Evolutionary conservation across 2,329 filamentous ascomycete species (phyloP).

Genomic region (Ophiostoma novo-ulmi): DNA sequence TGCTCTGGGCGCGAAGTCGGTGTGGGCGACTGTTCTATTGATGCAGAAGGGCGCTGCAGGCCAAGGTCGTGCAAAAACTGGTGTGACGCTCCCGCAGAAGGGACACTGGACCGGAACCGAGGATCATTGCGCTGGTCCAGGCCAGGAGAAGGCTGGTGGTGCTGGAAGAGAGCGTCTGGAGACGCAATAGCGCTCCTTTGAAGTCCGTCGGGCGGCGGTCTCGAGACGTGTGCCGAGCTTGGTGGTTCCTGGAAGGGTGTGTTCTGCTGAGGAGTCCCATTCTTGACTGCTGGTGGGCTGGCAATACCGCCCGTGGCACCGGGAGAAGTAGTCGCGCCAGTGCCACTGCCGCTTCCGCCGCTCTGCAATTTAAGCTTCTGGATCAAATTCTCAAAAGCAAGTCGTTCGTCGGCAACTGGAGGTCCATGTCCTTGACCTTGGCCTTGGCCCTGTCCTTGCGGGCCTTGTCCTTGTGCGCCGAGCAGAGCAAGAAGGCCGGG

Average conservation of each 20-base stretch:
- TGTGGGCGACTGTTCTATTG: conserved; percentile 16
- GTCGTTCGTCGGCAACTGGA: neutral
- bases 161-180: conserved; percentile 39
- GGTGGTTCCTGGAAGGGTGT: conserved; percentile 26
- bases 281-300: conserved; percentile 9
- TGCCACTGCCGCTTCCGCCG: conserved; percentile 25
- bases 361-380: conserved; percentile 69
- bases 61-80: conserved; percentile 53
- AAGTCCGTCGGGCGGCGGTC: conserved; percentile 30
- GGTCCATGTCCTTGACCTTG: neutral
- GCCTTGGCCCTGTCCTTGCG: neutral
- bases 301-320: conserved; percentile 14
- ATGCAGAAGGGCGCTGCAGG: neutral
- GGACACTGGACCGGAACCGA: conserved; percentile 33
- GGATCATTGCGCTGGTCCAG: conserved; percentile 44
- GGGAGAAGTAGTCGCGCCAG: conserved; percentile 13
- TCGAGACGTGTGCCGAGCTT: neutral
- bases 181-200: conserved; percentile 42
- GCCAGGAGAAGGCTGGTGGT: conserved; percentile 36
- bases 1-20: conserved; percentile 38
- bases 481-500: neutral
- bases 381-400: conserved; percentile 67
- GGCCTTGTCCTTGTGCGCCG: neutral
- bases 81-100: conserved; percentile 41
- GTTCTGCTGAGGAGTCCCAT: conserved; percentile 19